phyloP scores from a whole-genome alignment of 2,329 filamentous ascomycete species.

The Fusarium humuli region DNA sequence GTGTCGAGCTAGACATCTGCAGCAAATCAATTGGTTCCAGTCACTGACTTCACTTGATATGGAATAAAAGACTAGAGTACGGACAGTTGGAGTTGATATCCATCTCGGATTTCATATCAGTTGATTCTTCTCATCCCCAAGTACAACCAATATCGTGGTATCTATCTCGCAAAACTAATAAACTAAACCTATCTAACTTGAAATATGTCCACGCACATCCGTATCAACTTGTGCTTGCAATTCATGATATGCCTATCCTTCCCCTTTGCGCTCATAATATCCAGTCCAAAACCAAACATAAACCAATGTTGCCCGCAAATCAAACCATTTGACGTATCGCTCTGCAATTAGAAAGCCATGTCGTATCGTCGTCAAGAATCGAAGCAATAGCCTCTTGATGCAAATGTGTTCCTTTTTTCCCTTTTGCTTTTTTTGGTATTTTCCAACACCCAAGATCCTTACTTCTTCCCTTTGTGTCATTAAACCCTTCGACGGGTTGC shows the following conservation, averaged over 20 bases:
- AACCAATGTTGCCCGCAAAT: constrained; percentile 25
- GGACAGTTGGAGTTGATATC: background rate
- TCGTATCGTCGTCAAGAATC: constrained; percentile 50
- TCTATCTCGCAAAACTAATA: constrained; percentile 45
- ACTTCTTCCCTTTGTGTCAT: constrained; percentile 21
- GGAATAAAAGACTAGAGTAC: background rate
- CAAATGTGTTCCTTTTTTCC: constrained; percentile 31
- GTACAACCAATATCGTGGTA: constrained; percentile 43
- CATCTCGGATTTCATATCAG: constrained; percentile 18
- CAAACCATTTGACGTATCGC: constrained; percentile 45
- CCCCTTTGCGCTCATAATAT: constrained; percentile 32
- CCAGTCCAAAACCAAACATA: constrained; percentile 30
- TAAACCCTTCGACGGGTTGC: constrained; percentile 31
- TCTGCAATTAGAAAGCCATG: constrained; percentile 46
- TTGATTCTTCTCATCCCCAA: constrained; percentile 26
- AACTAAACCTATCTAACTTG: constrained; percentile 43
- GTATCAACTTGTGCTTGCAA: constrained; percentile 14
- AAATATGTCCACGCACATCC: constrained; percentile 25
- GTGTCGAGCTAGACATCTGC: background rate
- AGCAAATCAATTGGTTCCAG: background rate
- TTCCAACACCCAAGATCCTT: constrained; percentile 19
- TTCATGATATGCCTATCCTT: constrained; percentile 15
- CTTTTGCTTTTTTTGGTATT: constrained; percentile 31
- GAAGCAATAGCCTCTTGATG: constrained; percentile 39
- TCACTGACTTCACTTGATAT: background rate